Evolutionary conservation across 2,329 filamentous ascomycete species (phyloP).

Genomic region (Clarireedia paspali): DNA sequence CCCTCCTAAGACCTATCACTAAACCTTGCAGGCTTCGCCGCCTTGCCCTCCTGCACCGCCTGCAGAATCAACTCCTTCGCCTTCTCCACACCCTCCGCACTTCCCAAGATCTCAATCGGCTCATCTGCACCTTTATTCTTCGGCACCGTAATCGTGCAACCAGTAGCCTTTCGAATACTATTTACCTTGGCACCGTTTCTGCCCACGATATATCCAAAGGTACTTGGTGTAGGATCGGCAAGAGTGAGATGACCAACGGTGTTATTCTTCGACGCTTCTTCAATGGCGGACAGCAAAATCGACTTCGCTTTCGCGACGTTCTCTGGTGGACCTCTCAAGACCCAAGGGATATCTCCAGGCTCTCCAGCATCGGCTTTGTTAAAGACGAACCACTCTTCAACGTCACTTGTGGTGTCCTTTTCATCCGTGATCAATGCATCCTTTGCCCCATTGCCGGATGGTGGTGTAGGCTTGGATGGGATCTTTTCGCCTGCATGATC

Average conservation of each 20-base stretch:
- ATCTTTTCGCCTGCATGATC: slow-evolving; percentile 79
- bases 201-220: slow-evolving; percentile 86
- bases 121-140: slow-evolving; percentile 67
- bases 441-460: slow-evolving; percentile 49
- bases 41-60: slow-evolving; percentile 58
- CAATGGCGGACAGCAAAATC: slow-evolving; percentile 63
- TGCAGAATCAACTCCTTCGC: slow-evolving; percentile 85
- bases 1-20: not conserved
- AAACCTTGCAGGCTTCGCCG: not conserved
- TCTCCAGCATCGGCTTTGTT: slow-evolving; percentile 45
- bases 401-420: slow-evolving; percentile 52
- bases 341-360: slow-evolving; percentile 77
- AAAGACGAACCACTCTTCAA: slow-evolving; percentile 78
- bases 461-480: slow-evolving; percentile 58
- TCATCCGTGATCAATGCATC: slow-evolving; percentile 95
- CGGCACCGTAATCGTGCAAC: slow-evolving; percentile 90
- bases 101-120: slow-evolving; percentile 84
- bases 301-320: slow-evolving; percentile 76
- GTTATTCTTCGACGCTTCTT: slow-evolving; percentile 60
- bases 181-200: slow-evolving; percentile 88
- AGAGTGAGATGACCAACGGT: slow-evolving; percentile 69
- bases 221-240: slow-evolving; percentile 75
- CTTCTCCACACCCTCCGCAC: slow-evolving; percentile 71
- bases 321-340: slow-evolving; percentile 71
- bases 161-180: slow-evolving; percentile 82